Conservation (phyloP, 805 yeast species). For the Candida chilensis region DNA sequence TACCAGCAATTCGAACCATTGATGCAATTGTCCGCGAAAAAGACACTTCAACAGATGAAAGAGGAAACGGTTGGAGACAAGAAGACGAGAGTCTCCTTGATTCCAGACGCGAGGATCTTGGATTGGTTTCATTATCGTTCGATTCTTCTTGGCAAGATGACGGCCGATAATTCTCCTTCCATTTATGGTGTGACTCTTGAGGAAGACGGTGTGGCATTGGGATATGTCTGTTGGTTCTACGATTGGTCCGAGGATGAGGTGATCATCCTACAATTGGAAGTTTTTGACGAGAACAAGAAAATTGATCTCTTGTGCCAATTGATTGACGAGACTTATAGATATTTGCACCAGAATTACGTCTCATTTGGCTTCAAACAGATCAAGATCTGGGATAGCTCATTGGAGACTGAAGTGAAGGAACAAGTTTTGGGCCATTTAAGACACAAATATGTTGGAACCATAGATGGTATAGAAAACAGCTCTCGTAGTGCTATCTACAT, state of each 20-base stretch:
- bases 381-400: background rate
- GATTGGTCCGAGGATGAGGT: slow-evolving; percentile 20
- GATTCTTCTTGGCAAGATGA: slow-evolving; percentile 16
- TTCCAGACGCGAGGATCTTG: slow-evolving; percentile 14
- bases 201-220: slow-evolving; percentile 11
- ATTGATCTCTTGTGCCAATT: background rate
- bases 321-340: background rate
- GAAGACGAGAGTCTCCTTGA: slow-evolving; percentile 17
- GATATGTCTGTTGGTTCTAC: slow-evolving; percentile 27
- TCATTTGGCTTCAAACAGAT: background rate
- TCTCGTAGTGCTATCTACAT: background rate
- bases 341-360: background rate
- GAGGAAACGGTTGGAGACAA: slow-evolving; percentile 16
- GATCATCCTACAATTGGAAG: slow-evolving; percentile 17
- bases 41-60: slow-evolving; percentile 9
- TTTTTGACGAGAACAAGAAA: slow-evolving; percentile 2
- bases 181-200: slow-evolving; percentile 21
- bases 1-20: slow-evolving; percentile 20
- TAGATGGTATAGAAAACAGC: background rate
- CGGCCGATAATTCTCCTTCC: slow-evolving; percentile 13
- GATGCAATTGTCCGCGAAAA: slow-evolving; percentile 10
- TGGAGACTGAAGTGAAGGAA: background rate
- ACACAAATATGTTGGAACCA: background rate
- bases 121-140: slow-evolving; percentile 35
- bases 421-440: background rate